Evolutionary conservation across 768 basidiomycete genomes (phyloP).

Genomic region (Paxillus rubicundulus): DNA sequence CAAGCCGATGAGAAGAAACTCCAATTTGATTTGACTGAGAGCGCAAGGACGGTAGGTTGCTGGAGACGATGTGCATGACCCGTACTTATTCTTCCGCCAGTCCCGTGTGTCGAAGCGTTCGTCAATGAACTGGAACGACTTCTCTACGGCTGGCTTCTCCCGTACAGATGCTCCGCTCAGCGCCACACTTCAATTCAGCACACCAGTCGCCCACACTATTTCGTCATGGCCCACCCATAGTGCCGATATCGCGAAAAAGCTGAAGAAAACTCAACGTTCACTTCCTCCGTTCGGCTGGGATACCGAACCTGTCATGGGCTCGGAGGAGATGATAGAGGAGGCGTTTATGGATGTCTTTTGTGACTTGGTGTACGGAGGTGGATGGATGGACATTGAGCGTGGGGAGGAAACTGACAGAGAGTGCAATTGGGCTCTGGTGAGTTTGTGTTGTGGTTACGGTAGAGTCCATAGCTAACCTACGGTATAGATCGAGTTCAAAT

Average conservation of each 20-base stretch:
- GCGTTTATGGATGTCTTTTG: constrained; percentile 87
- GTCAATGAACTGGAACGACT: constrained; percentile 90
- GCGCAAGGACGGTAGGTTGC: constrained; percentile 59
- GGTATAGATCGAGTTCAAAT: constrained; percentile 81
- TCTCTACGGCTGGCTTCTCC: constrained; percentile 79
- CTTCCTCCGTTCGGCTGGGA: constrained; percentile 92
- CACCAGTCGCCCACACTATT: constrained; percentile 55
- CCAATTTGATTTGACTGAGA: constrained; percentile 90
- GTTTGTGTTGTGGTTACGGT: constrained; percentile 20
- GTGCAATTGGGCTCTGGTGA: constrained; percentile 90
- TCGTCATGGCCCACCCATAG: constrained; percentile 72
- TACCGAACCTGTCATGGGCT: constrained; percentile 75
- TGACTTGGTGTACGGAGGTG: constrained; percentile 75
- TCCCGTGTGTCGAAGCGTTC: constrained; percentile 69
- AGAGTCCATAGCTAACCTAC: constrained; percentile 3
- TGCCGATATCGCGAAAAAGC: constrained; percentile 69
- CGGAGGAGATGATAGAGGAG: constrained; percentile 84
- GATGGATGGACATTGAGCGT: constrained; percentile 80
- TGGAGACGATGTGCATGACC: not conserved
- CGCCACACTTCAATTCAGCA: constrained; percentile 77
- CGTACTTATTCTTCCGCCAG: constrained; percentile 35
- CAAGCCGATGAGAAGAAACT: constrained; percentile 64
- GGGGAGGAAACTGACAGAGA: constrained; percentile 74
- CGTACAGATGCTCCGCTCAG: constrained; percentile 74
- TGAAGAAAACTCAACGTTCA: constrained; percentile 73